phyloP scores from a whole-genome alignment of 2,329 filamentous ascomycete genomes.

The Cytospora schulzeri region DNA sequence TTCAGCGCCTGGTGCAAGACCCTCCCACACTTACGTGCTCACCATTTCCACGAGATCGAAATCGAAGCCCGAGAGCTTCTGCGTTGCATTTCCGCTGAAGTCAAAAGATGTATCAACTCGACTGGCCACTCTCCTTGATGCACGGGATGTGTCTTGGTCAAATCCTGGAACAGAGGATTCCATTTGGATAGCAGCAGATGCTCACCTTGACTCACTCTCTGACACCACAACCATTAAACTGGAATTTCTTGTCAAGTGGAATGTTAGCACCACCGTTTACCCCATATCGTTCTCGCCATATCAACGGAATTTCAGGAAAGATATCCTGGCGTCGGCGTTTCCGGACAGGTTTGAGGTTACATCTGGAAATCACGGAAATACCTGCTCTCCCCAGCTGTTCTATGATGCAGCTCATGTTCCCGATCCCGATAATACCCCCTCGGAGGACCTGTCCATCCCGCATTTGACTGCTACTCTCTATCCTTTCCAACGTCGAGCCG shows the following conservation, averaged over 20 bases:
- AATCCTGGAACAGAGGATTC: constrained; percentile 23
- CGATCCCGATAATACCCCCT: constrained; percentile 41
- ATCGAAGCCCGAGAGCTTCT: constrained; percentile 3
- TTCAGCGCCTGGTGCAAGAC: constrained; percentile 9
- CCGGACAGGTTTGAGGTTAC: constrained; percentile 19
- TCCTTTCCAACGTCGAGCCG: constrained; percentile 71
- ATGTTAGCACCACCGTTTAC: constrained; percentile 27
- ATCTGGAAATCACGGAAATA: constrained; percentile 6
- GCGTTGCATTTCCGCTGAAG: constrained; percentile 18
- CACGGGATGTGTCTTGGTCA: constrained; percentile 15
- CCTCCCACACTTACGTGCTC: constrained; percentile 8
- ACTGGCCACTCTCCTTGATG: neutral
- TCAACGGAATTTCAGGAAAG: constrained; percentile 22
- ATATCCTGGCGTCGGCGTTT: constrained; percentile 30
- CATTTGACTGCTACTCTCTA: constrained; percentile 58
- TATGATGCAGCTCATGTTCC: constrained; percentile 71
- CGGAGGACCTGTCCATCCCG: constrained; percentile 45
- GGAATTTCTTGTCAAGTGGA: constrained; percentile 36
- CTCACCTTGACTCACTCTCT: neutral
- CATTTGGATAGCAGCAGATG: constrained; percentile 26
- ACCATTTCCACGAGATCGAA: constrained; percentile 19
- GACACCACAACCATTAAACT: constrained; percentile 18
- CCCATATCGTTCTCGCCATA: constrained; percentile 1
- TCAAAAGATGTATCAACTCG: constrained; percentile 11
- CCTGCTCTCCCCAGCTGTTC: constrained; percentile 58